Evolutionary conservation across 2,329 filamentous ascomycete genomes (phyloP).

Genomic region (Didymellaceae sp.): DNA sequence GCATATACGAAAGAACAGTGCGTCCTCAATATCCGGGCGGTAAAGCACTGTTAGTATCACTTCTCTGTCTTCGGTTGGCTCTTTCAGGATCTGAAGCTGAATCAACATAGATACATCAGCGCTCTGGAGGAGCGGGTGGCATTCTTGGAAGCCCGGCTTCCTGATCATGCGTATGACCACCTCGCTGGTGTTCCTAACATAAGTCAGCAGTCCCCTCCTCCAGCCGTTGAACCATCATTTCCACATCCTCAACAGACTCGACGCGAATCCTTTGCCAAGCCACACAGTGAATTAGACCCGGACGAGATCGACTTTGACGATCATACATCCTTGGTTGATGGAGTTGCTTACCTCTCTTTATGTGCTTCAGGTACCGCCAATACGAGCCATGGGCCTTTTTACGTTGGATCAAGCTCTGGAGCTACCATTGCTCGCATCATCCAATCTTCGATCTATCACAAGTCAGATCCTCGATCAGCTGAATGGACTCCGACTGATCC

Average conservation of each 20-base stretch:
- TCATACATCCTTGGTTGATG: conserved; percentile 32
- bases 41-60: conserved; percentile 27
- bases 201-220: neutral
- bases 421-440: conserved; percentile 38
- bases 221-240: no score
- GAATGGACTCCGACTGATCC: neutral
- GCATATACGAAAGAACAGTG: conserved; percentile 32
- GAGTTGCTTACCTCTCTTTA: conserved; percentile 37
- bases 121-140: conserved; percentile 36
- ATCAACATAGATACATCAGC: conserved; percentile 29
- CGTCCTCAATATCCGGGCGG: conserved; percentile 38
- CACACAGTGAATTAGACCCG: conserved; percentile 13
- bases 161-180: conserved; percentile 35
- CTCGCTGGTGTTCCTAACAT: conserved; percentile 11
- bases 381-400: conserved; percentile 31
- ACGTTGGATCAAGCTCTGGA: conserved; percentile 38
- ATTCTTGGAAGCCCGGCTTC: conserved; percentile 35
- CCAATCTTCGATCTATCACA: conserved; percentile 34
- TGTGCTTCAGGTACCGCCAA: conserved; percentile 37
- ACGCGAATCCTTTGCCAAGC: conserved; percentile 1
- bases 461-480: conserved; percentile 9
- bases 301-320: conserved; percentile 31
- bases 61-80: no score
- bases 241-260: neutral
- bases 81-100: neutral